These are phyloP conservation scores for Botrytis deweyae DNA, from an alignment of 2,329 filamentous ascomycete species.

Conservation along the genomic window DNA sequence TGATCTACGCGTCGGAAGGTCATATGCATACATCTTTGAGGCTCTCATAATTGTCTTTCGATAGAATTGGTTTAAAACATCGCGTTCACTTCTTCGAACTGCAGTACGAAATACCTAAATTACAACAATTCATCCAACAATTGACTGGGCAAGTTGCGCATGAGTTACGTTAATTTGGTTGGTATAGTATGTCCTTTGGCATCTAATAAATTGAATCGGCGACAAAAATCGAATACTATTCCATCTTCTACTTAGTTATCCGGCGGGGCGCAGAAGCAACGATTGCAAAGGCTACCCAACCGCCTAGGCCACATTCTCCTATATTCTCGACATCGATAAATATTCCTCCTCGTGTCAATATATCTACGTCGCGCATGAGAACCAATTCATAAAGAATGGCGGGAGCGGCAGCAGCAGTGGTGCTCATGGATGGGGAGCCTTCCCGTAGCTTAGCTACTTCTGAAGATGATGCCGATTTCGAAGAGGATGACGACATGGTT, in stretches of 20 bases:
- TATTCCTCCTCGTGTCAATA: background rate
- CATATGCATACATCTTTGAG: conserved; percentile 27
- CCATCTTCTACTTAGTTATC: background rate
- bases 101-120: conserved; percentile 15
- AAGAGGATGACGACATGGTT: conserved; percentile 39
- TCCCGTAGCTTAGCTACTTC: conserved; percentile 39
- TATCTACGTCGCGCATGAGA: conserved; percentile 17
- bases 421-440: conserved; percentile 38
- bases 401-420: conserved; percentile 22
- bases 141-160: conserved; percentile 20
- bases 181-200: background rate
- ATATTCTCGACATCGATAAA: background rate
- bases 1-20: conserved; percentile 39
- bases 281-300: background rate
- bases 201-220: conserved; percentile 1
- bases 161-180: background rate
- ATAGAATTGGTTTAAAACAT: conserved; percentile 29
- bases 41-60: conserved; percentile 28
- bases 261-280: conserved; percentile 8
- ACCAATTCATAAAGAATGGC: conserved; percentile 19
- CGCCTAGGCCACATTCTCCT: background rate
- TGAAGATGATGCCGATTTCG: conserved; percentile 41
- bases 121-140: conserved; percentile 23
- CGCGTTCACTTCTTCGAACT: conserved; percentile 29
- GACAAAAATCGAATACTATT: background rate